Evolutionary conservation across 2,329 filamentous ascomycete species (phyloP), one percentile per base, ranked within the genome.

Genomic region (Aspergillus sp.): DNA sequence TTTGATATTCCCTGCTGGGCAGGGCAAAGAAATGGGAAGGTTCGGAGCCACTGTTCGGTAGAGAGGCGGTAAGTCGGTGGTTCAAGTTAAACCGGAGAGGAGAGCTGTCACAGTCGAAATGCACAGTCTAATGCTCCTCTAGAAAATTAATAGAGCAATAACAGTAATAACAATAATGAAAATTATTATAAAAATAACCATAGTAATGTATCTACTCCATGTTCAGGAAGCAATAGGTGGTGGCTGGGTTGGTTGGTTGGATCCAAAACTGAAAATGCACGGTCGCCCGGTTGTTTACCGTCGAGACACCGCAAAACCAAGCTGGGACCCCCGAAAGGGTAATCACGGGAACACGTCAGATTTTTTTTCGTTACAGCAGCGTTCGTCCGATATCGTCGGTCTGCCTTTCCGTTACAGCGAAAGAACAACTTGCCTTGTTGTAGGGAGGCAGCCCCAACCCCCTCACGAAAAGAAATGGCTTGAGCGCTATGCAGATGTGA

Each of bases 331-430:
- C 51, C 32, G 51, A 53, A 53, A 36, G 36, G 51, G 51, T 39
- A 53, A 55, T 55, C 53, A 55, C 53, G 53, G 53, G 53, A 55
- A 55, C 53, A 55, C 53, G 39, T 55, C 53, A 55, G 53, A 47
- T 43, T 52, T 54, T 55, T 54, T 55, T 55, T 55, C 53, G 39
- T 47, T 30, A 41, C 39, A 45, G 53, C 32, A 45, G 39, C 39
- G 53, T 55, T 47, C 25, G 53, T 55, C 53, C 53, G 53, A 43
- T 55, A 43, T 30, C 53, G 52, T 55, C 52, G 52, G 41, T 38
- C 30, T 23, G 23, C 12, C 23, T 3, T 50, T 50, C 47, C 47
- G 47, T 50, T 50, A 28, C 47, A 30, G 47, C 47, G 47, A 45
- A 19, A 23, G 41, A 21, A n/a, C 28, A 30, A 30, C 28, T 30